Percentiles rank a stretch among this genome's conserved stretches.
phyloP scores from a whole-genome alignment of 768 basidiomycete species.

The Asterophora lycoperdoides region DNA sequence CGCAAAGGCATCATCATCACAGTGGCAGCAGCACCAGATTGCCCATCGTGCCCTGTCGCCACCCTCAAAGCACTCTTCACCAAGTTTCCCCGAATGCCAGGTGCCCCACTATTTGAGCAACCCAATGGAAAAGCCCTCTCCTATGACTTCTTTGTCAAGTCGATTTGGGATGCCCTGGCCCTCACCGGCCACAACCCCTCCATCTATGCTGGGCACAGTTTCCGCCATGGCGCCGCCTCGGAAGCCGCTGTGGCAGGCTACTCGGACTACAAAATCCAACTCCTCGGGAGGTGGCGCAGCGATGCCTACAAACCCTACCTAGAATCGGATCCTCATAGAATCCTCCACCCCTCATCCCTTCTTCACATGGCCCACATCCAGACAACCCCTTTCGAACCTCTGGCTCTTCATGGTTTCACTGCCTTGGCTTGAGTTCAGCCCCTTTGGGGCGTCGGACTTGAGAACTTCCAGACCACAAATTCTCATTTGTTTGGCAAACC shows the following conservation, averaged over 20 bases:
- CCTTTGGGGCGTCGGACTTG: background rate
- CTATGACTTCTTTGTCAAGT: constrained; percentile 14
- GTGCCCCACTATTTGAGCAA: constrained; percentile 16
- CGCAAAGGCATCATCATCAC: constrained; percentile 10
- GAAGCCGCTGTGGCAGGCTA: constrained; percentile 27
- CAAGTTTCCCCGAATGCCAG: background rate
- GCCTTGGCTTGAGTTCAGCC: background rate
- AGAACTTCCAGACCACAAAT: background rate
- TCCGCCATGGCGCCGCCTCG: constrained; percentile 25
- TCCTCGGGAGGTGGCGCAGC: constrained; percentile 33
- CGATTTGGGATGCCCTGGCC: constrained; percentile 4
- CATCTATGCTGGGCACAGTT: constrained; percentile 27
- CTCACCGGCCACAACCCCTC: no score
- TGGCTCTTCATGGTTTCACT: no score
- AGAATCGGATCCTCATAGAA: constrained; percentile 19
- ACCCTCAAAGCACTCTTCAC: constrained; percentile 12
- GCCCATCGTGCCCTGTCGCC: constrained; percentile 12
- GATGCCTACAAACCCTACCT: constrained; percentile 37
- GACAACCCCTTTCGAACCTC: no score
- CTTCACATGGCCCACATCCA: no score
- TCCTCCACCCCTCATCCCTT: constrained; percentile 27
- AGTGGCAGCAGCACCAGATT: constrained; percentile 19
- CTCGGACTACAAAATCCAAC: constrained; percentile 33
- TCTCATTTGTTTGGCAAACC: no score
- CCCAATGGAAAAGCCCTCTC: no score